phyloP scores from a whole-genome alignment of 129 eudicot genomes.

The Centrapalus pauciflorus region DNA sequence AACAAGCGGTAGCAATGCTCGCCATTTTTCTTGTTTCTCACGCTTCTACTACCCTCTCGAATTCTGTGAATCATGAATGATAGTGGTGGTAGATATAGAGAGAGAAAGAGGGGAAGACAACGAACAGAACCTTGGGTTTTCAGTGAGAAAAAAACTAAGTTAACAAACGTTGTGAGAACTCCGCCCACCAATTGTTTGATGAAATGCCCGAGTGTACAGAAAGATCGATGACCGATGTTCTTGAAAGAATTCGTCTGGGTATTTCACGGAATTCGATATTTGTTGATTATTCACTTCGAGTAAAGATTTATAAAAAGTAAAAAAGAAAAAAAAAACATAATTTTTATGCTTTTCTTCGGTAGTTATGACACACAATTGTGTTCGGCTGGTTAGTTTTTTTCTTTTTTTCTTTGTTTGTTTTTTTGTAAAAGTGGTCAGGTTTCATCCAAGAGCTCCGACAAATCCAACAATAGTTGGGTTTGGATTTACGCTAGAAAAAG shows the following conservation, averaged over 20 bases:
- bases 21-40: constrained; percentile 37
- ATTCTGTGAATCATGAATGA: background rate
- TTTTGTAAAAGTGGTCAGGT: too few relatives aligned
- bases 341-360: too few relatives aligned
- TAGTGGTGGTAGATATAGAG: constrained; percentile 15
- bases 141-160: constrained; percentile 28
- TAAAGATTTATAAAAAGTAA: too few relatives aligned
- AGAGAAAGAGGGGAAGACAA: background rate
- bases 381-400: too few relatives aligned
- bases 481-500: too few relatives aligned
- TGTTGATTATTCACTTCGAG: too few relatives aligned
- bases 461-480: too few relatives aligned
- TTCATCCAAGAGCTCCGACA: too few relatives aligned
- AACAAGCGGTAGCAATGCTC: constrained; percentile 48
- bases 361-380: too few relatives aligned
- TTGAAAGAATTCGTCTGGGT: background rate
- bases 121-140: constrained; percentile 27
- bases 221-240: constrained; percentile 18
- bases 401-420: too few relatives aligned
- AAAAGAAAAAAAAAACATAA: too few relatives aligned
- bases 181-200: constrained; percentile 25
- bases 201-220: constrained; percentile 7
- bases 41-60: background rate
- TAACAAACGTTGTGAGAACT: constrained; percentile 2
- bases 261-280: background rate